Conservation (phyloP, 1,284 basidiomycete species). For the Marasmius sp. region DNA sequence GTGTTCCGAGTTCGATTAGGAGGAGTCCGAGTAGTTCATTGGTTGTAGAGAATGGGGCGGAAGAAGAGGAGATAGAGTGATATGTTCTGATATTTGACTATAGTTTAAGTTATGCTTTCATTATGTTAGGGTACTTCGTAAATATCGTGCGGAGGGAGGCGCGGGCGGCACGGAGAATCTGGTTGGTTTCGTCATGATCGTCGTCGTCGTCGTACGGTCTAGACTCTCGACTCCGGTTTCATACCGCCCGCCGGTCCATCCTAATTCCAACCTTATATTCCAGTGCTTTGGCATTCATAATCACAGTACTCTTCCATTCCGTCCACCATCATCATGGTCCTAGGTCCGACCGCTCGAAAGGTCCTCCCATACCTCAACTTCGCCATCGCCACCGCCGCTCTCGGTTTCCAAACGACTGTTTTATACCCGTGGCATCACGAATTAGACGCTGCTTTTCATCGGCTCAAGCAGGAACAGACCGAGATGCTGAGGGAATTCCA, state of each 20-base stretch:
- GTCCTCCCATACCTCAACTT: slow-evolving; percentile 26
- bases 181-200: no score
- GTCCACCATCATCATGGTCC: slow-evolving; percentile 13
- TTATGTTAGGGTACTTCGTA: slow-evolving; percentile 19
- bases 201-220: no score
- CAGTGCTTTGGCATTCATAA: no score
- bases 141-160: no score
- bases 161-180: no score
- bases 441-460: slow-evolving; percentile 23
- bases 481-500: slow-evolving; percentile 21
- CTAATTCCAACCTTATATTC: no score
- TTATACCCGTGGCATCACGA: slow-evolving; percentile 27
- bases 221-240: no score
- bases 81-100: background rate
- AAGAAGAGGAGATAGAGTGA: background rate
- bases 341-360: slow-evolving; percentile 17
- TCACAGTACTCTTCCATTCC: background rate
- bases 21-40: background rate
- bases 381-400: slow-evolving; percentile 22
- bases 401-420: slow-evolving; percentile 25
- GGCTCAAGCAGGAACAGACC: slow-evolving; percentile 21
- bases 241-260: no score
- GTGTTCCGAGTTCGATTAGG: background rate
- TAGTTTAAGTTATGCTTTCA: background rate
- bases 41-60: background rate